Percentiles rank a stretch among this genome's conserved stretches.
Evolutionary conservation across 192 early-diverging fungal genomes (phyloP).

Genomic region (Dissophora ornata): DNA sequence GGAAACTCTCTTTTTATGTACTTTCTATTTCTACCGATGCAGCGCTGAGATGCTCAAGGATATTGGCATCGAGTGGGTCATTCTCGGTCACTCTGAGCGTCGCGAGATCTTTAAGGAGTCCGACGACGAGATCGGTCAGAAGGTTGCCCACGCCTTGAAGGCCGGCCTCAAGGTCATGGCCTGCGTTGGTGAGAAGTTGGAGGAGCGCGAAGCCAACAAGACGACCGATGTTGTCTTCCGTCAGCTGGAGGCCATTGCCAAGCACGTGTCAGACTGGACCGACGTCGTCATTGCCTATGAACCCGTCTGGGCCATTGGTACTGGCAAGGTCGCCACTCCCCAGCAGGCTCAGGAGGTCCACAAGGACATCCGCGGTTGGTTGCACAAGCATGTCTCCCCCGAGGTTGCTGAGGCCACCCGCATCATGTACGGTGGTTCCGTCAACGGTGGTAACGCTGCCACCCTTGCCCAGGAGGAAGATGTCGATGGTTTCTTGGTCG

Average conservation of each 20-base stretch:
- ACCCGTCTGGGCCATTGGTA: slow-evolving; percentile 99
- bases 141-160: slow-evolving; percentile 88
- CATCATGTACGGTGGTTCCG: slow-evolving; percentile 97
- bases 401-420: slow-evolving; percentile 90
- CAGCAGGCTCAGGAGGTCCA: slow-evolving; percentile 98
- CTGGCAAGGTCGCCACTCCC: slow-evolving; percentile 96
- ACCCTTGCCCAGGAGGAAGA: slow-evolving; percentile 86
- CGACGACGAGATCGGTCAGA: slow-evolving; percentile 89
- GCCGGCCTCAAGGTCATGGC: slow-evolving; percentile 93
- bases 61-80: slow-evolving; percentile 93
- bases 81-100: slow-evolving; percentile 99
- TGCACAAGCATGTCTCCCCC: slow-evolving; percentile 83
- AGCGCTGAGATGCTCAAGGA: slow-evolving; percentile 96
- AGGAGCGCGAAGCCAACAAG: slow-evolving; percentile 90
- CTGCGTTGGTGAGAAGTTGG: slow-evolving; percentile 96
- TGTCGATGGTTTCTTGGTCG: slow-evolving; percentile 99
- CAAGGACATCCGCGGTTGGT: slow-evolving; percentile 86
- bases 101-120: slow-evolving; percentile 91
- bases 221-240: slow-evolving; percentile 90
- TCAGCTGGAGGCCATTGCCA: slow-evolving; percentile 89
- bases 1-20: too few species aligned
- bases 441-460: slow-evolving; percentile 87
- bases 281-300: slow-evolving; percentile 99
- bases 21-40: not conserved
- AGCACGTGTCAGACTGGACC: slow-evolving; percentile 86